A percentile compares a stretch with the other conserved stretches of the same genome.
Conservation (phyloP, 1,284 basidiomycete species). For the Gastroboletus turbinatus region DNA sequence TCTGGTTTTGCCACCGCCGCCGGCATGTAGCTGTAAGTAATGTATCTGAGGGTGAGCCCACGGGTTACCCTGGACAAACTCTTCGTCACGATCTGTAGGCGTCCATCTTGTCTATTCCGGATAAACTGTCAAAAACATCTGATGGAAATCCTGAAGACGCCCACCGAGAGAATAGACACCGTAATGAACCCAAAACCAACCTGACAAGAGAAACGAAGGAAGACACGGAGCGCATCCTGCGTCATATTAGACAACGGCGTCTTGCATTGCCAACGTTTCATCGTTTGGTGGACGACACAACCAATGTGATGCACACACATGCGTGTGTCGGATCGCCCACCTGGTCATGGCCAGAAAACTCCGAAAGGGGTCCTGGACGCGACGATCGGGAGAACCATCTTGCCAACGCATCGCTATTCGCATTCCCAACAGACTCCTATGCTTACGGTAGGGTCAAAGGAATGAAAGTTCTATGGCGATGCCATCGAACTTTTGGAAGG, state of each 20-base stretch:
- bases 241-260: neutral
- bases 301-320: neutral
- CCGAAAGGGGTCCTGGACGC: neutral
- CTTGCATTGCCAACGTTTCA: neutral
- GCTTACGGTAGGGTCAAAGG: neutral
- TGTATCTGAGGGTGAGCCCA: neutral
- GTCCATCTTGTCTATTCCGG: neutral
- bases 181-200: neutral
- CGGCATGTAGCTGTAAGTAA: neutral
- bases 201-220: neutral
- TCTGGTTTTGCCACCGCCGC: slow-evolving; percentile 6
- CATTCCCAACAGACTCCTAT: neutral
- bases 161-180: neutral
- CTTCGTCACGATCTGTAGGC: slow-evolving; percentile 11
- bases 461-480: neutral
- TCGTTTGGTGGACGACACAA: neutral
- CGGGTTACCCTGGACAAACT: neutral
- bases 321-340: neutral
- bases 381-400: neutral
- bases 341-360: neutral
- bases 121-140: neutral
- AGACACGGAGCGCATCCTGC: neutral
- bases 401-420: neutral
- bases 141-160: slow-evolving; percentile 6
- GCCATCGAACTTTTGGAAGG: neutral